Conservation (phyloP, 345 rosid genomes). For the Rhodamnia rubescens region DNA sequence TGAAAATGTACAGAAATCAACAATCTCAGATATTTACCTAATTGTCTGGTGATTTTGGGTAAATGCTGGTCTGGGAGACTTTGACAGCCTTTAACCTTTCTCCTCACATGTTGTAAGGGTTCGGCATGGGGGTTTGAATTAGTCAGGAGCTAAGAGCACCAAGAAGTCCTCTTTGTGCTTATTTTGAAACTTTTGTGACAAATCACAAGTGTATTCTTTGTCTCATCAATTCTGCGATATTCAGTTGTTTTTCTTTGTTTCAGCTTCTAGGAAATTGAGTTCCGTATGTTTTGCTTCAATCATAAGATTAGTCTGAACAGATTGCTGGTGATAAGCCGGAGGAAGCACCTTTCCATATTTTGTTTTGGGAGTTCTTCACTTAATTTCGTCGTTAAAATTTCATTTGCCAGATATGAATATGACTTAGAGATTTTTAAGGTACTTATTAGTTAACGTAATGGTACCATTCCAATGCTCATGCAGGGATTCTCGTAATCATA, state of each 20-base stretch:
- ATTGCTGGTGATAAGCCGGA: no score
- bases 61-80: background rate
- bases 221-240: background rate
- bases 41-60: background rate
- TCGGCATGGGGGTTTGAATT: background rate
- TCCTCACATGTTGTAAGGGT: background rate
- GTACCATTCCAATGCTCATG: background rate
- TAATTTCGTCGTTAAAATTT: background rate
- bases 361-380: no score
- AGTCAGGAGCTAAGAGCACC: background rate
- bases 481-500: constrained; percentile 25
- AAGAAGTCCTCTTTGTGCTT: background rate
- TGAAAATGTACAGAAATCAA: background rate
- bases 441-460: background rate
- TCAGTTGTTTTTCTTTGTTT: background rate
- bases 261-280: background rate
- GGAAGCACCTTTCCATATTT: no score
- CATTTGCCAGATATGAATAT: background rate
- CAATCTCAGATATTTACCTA: background rate
- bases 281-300: background rate
- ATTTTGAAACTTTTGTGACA: background rate
- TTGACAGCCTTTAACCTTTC: background rate
- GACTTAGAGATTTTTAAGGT: background rate
- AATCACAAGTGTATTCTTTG: background rate
- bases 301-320: background rate